Conservation (phyloP, 2,329 filamentous ascomycete species). For the Cladosporium oxysporum region DNA sequence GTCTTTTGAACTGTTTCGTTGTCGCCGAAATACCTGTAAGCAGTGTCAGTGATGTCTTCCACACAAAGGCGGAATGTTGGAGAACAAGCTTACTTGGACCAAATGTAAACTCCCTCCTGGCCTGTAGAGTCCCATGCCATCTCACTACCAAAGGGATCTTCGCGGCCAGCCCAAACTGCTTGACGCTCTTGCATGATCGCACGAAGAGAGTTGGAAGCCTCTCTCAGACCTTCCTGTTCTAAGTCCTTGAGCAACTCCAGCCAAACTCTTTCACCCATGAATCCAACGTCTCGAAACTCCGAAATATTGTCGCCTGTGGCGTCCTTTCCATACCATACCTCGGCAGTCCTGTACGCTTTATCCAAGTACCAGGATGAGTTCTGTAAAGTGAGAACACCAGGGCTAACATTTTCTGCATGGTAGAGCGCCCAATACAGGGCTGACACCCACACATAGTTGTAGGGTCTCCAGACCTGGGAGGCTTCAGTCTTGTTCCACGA, state of each 20-base stretch:
- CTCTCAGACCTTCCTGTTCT: conserved; percentile 47
- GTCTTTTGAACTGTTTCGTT: conserved; percentile 52
- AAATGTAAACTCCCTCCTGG: conserved; percentile 62
- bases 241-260: conserved; percentile 56
- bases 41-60: conserved; percentile 37
- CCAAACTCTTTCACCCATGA: conserved; percentile 64
- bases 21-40: conserved; percentile 56
- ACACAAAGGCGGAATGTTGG: background rate
- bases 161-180: conserved; percentile 51
- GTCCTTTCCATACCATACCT: conserved; percentile 20
- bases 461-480: conserved; percentile 53
- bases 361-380: conserved; percentile 58
- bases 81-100: conserved; percentile 21
- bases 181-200: conserved; percentile 53
- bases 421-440: conserved; percentile 62
- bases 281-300: conserved; percentile 41
- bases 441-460: conserved; percentile 61
- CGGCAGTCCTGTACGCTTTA: conserved; percentile 56
- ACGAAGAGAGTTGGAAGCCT: conserved; percentile 46
- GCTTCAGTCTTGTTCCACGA: conserved; percentile 54
- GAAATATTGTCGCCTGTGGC: background rate
- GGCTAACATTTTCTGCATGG: conserved; percentile 54
- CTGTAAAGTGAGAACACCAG: conserved; percentile 44
- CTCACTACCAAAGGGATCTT: conserved; percentile 60
- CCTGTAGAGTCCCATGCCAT: conserved; percentile 66